Evolutionary conservation across 1,284 basidiomycete genomes (phyloP), one percentile per base, ranked within the genome.

Genomic region (Cutaneotrichosporon cutaneum): DNA sequence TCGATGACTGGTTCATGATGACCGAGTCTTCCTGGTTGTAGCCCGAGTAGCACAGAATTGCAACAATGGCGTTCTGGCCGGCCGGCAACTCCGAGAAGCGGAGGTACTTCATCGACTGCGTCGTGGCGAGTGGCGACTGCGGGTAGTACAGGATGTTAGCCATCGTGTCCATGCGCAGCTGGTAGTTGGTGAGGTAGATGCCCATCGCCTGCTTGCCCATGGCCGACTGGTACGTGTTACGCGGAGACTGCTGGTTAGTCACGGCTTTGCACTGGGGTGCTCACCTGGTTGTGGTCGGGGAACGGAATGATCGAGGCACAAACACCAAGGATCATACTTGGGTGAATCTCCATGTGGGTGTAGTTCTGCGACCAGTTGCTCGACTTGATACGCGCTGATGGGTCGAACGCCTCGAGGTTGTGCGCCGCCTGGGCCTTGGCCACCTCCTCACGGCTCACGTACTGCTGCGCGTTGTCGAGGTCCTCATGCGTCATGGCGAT

Each of bases 181-280:
- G 86, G 83, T 95, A 97, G 81, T 99, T 99, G 36, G 95, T 98
- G 53, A 98, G 85, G 81, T 91, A 96, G 67, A 98, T 92, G 58
- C 95, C 95, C 94, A 98, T 98, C 5, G 95, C 95, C 85, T 99
- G 95, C 82, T 99, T 99, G 75, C 95, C 95, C 95, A 99, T 99
- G 59, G 95, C 96, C 54, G 93, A 95, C 81, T 97, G 94, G 73
- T 99, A 99, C 4, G 95, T 98, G 76, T 99, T 99, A 86, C 95
- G 93, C 66, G 95, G 95, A 60, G 93, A 96, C 89, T 98, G 71
- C n/a, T 3, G 30, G 14, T 14, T 51, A 27, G 21, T 39, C 39
- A 26, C 7, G 10, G 14, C 8, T 54, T 13, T n/a, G 50, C 21
- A 32, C n/a, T 59, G 22, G 80, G 86, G 66, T 73, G 91, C 91